Percentiles rank a stretch among this genome's conserved stretches.
phyloP scores from a whole-genome alignment of 805 yeast genomes.

The Wickerhamiella australiensis region DNA sequence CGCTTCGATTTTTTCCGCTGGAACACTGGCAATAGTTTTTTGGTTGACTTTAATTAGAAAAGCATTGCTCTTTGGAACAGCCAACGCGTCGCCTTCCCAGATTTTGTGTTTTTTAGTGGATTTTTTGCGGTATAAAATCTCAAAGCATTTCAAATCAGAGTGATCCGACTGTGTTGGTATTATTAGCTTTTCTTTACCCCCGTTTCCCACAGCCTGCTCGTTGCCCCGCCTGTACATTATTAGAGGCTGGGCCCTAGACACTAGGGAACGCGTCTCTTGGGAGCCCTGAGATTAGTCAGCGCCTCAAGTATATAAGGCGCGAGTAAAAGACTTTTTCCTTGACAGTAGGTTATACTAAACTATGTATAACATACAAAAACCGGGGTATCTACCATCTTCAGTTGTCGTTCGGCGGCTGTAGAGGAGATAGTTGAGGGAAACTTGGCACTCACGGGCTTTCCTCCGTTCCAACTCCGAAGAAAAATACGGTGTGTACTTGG shows the following conservation, averaged over 20 bases:
- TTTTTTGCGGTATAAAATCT: slow-evolving; percentile 56
- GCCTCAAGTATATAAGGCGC: slow-evolving; percentile 8
- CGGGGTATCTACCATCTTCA: slow-evolving; percentile 21
- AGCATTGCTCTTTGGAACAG: slow-evolving; percentile 24
- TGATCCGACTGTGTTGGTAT: background rate
- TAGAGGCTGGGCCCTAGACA: background rate
- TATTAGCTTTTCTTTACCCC: background rate
- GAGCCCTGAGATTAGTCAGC: slow-evolving; percentile 6
- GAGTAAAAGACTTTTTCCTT: slow-evolving; percentile 10
- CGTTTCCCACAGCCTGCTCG: background rate
- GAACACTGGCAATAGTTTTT: slow-evolving; percentile 24
- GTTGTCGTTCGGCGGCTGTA: slow-evolving; percentile 17
- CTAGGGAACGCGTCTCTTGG: background rate
- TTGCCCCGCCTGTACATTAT: background rate
- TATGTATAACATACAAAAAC: slow-evolving; percentile 20
- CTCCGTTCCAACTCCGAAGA: slow-evolving; percentile 34
- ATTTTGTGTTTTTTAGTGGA: slow-evolving; percentile 71
- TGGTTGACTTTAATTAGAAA: slow-evolving; percentile 25
- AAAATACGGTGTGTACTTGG: slow-evolving; percentile 24
- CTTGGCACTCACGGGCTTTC: slow-evolving; percentile 26
- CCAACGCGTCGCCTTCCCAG: slow-evolving; percentile 88
- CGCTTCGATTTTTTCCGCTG: slow-evolving; percentile 17
- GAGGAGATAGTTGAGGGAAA: slow-evolving; percentile 22
- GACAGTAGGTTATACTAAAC: slow-evolving; percentile 26
- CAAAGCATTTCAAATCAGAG: slow-evolving; percentile 6